These are phyloP conservation scores for Pezicula radicicola DNA, from an alignment of 2,329 filamentous ascomycete genomes.

Conservation along the genomic window DNA sequence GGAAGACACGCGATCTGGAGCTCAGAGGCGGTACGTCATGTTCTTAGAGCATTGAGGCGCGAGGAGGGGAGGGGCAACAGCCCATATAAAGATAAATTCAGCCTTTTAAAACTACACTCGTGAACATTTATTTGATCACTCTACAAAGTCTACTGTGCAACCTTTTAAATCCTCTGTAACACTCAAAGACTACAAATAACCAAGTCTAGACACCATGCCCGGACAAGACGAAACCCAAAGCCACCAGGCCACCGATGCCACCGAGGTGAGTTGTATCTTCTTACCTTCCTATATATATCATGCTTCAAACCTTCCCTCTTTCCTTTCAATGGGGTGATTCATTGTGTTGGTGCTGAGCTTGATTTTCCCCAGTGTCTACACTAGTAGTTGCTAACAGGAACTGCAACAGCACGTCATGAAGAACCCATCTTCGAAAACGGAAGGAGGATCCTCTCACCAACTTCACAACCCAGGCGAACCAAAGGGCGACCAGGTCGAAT, in stretches of 20 bases:
- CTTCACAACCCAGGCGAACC: slow-evolving; percentile 31
- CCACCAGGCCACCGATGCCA: slow-evolving; percentile 25
- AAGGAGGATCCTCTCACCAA: slow-evolving; percentile 29
- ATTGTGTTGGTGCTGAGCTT: neutral
- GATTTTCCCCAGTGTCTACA: neutral
- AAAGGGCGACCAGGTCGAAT: slow-evolving; percentile 44
- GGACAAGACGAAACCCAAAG: slow-evolving; percentile 34
- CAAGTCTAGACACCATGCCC: slow-evolving; percentile 30
- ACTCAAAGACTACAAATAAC: neutral
- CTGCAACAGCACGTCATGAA: slow-evolving; percentile 26
- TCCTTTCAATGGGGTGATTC: neutral
- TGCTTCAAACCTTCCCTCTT: neutral
- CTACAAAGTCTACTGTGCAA: neutral
- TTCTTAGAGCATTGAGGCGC: neutral
- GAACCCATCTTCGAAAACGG: slow-evolving; percentile 30
- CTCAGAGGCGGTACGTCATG: neutral
- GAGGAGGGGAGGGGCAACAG: neutral
- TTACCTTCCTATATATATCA: neutral
- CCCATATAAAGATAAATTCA: neutral
- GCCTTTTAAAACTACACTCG: neutral
- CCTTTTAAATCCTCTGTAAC: neutral
- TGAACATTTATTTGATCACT: neutral
- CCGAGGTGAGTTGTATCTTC: slow-evolving; percentile 21
- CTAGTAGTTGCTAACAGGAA: neutral
- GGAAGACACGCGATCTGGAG: neutral